A percentile compares a stretch with the other conserved stretches of the same genome.
Conservation (phyloP, 805 yeast species). For the Millerozyma miso region DNA sequence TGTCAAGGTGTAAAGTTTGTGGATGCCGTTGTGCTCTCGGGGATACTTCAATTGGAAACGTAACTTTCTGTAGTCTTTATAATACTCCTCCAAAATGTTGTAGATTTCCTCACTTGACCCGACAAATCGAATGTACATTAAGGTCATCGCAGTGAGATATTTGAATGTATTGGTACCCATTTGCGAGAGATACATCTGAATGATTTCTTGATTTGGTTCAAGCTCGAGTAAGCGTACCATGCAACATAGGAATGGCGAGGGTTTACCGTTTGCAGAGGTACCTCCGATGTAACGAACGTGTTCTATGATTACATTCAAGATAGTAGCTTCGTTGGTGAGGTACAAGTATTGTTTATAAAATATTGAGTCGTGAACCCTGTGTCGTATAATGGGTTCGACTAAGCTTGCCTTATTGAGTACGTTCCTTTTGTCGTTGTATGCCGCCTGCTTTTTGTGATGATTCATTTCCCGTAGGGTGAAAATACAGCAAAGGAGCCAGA, state of each 20-base stretch:
- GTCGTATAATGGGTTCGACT: constrained; percentile 40
- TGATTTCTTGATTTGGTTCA: constrained; percentile 58
- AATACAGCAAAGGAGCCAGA: neutral
- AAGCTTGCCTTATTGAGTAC: constrained; percentile 28
- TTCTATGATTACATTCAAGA: constrained; percentile 28
- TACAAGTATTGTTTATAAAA: constrained; percentile 40
- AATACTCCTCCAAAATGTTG: constrained; percentile 47
- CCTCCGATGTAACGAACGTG: constrained; percentile 53
- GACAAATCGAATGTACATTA: constrained; percentile 59
- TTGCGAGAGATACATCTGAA: constrained; percentile 53
- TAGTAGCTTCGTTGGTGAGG: constrained; percentile 37
- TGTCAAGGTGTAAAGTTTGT: constrained; percentile 30
- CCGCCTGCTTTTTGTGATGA: constrained; percentile 14
- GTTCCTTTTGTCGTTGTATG: constrained; percentile 25
- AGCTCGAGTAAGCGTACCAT: constrained; percentile 73
- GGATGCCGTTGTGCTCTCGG: constrained; percentile 17
- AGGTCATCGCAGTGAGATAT: constrained; percentile 64
- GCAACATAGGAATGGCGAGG: constrained; percentile 73
- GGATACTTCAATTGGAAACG: constrained; percentile 36
- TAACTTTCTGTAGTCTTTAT: constrained; percentile 67
- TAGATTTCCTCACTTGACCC: constrained; percentile 38
- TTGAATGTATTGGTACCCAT: constrained; percentile 56
- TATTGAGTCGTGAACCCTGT: constrained; percentile 38
- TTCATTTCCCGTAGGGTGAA: neutral
- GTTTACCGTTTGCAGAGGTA: constrained; percentile 50